Percentiles rank a stretch among this genome's conserved stretches.
Evolutionary conservation across 306 rosid species (phyloP).

Genomic region (Acacia acuminata): DNA sequence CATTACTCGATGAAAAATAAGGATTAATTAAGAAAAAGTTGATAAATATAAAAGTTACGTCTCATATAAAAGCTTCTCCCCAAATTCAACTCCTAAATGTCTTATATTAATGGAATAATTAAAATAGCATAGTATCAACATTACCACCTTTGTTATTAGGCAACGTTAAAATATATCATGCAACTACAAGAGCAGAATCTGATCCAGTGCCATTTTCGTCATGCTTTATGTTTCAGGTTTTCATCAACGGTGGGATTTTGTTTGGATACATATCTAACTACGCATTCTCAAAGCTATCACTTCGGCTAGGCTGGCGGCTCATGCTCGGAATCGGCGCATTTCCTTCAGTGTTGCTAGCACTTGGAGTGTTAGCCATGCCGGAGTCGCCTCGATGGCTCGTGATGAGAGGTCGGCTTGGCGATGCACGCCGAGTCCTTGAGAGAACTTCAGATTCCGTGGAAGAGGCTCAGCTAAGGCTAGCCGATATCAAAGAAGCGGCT

Average conservation of each 20-base stretch:
- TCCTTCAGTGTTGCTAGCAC: conserved; percentile 51
- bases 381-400: conserved; percentile 94
- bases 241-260: conserved; percentile 64
- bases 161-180: neutral
- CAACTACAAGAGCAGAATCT: neutral
- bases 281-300: conserved; percentile 57
- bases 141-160: neutral
- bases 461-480: conserved; percentile 57
- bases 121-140: too few relatives aligned
- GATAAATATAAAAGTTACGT: too few relatives aligned
- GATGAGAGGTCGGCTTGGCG: conserved; percentile 83
- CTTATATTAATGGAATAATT: too few relatives aligned
- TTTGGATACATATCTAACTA: conserved; percentile 80
- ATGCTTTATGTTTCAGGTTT: conserved; percentile 43
- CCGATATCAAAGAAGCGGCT: conserved; percentile 78
- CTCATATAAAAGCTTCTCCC: too few relatives aligned
- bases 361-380: conserved; percentile 74
- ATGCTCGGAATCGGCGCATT: conserved; percentile 80
- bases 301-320: conserved; percentile 66
- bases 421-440: conserved; percentile 60
- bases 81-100: too few relatives aligned
- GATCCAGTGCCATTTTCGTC: neutral
- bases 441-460: conserved; percentile 64
- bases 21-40: too few relatives aligned
- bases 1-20: too few relatives aligned